These are phyloP conservation scores for Trametes versicolor DNA, from an alignment of 1,284 basidiomycete genomes.

Conservation along the genomic window DNA sequence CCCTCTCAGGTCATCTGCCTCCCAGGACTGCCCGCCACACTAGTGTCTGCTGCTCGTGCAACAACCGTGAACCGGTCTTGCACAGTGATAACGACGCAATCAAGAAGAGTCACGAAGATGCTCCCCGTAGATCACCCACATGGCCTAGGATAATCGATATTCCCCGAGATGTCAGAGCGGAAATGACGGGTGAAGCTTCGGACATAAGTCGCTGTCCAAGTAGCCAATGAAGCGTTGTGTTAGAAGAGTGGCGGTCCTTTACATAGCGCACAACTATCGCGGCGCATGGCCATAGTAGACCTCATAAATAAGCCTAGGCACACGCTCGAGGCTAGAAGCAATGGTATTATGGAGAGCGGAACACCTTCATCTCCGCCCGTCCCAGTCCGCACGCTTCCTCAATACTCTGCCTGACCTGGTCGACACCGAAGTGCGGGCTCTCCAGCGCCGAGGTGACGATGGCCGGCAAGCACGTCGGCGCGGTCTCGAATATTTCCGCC, in stretches of 20 bases:
- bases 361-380: conserved; percentile 24
- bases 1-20: not conserved
- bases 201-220: conserved; percentile 8
- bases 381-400: conserved; percentile 59
- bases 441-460: conserved; percentile 65
- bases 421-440: conserved; percentile 62
- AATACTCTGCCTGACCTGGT: conserved; percentile 64
- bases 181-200: conserved; percentile 11
- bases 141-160: not conserved
- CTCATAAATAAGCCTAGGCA: not conserved
- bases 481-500: conserved; percentile 56
- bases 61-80: conserved; percentile 1
- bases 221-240: not conserved
- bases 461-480: conserved; percentile 70
- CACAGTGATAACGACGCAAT: not conserved
- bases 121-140: conserved; percentile 19
- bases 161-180: not conserved
- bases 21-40: not conserved
- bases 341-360: conserved; percentile 11
- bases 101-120: conserved; percentile 7
- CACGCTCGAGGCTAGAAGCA: not conserved
- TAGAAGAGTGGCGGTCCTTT: not conserved
- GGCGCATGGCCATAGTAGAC: not conserved
- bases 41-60: no score
- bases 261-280: not conserved